Evolutionary conservation across 805 yeast species (phyloP), one percentile per base, ranked within the genome.

Genomic region (Saccharomycopsis olivae): DNA sequence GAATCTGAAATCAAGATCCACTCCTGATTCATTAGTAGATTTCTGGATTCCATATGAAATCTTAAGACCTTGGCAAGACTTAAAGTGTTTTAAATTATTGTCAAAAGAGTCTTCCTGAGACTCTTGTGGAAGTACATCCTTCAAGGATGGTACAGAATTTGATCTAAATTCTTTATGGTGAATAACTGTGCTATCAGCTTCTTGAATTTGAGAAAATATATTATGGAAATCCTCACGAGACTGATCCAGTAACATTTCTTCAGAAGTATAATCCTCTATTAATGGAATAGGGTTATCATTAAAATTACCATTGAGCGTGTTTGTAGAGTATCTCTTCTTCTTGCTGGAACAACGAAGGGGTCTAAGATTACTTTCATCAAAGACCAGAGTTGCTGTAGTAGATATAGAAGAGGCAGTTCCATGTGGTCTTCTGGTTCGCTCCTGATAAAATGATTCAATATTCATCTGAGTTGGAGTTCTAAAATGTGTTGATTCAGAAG

Each of bases 281-380:
- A 8, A 8, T 8, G 6, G 19, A 9, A 32, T 23, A 10, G 44
- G 38, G 5, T 20, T 27, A 3, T 34, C 34, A 29, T 28, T 25
- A 5, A 41, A 38, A 35, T n/a, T 43, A 29, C 39, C 32, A 20
- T 21, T 20, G 11, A 25, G 21, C 10, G 32, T 24, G 14, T n/a
- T 14, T 10, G 31, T 25, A 4, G 44, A 36, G 18, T 32, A 21
- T 25, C 47, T 23, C 14, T 44, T 44, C 35, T 36, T 35, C 24
- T 36, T 42, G 19, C 38, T 35, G 2, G 44, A 39, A 32, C 48
- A 45, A 25, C 43, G 33, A 18, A 45, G 33, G n/a, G 48, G 48
- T 30, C 42, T 32, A 10, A 45, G 31, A 33, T 40, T 37, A 13
- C 44, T 42, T 24, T 42, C 47, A 19, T 45, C 48, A 27, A 42